phyloP scores from a whole-genome alignment of 139 green algal genomes.

The Chlorella sp. region DNA sequence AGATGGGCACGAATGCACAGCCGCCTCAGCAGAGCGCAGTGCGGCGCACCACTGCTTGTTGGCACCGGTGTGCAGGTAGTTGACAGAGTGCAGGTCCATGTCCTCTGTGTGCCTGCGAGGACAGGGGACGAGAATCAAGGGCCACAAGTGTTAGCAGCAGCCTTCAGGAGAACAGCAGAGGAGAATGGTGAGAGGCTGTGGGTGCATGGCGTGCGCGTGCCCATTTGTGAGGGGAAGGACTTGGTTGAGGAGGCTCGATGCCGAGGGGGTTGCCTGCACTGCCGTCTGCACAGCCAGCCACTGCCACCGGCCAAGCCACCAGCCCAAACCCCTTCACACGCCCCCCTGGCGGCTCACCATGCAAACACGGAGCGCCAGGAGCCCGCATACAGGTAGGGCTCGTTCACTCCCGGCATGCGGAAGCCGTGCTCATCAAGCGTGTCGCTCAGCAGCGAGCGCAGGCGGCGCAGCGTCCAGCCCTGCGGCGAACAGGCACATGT shows the following conservation, averaged over 20 bases:
- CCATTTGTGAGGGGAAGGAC: too few species aligned
- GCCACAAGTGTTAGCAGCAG: too few species aligned
- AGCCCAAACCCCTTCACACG: too few species aligned
- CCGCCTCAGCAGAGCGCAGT: not conserved
- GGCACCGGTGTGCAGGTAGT: conserved; percentile 96
- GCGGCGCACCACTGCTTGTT: conserved; percentile 81
- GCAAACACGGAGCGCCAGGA: conserved; percentile 85
- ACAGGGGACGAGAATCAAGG: too few species aligned
- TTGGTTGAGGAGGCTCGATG: too few species aligned
- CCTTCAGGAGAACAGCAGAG: too few species aligned
- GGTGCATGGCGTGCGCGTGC: too few species aligned
- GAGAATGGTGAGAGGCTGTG: too few species aligned
- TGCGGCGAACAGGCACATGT: too few species aligned
- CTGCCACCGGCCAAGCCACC: too few species aligned
- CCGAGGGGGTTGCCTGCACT: too few species aligned
- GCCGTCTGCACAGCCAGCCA: too few species aligned
- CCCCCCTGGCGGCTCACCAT: conserved; percentile 53
- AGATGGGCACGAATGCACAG: not conserved
- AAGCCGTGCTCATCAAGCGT: conserved; percentile 63
- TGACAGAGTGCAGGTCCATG: conserved; percentile 92
- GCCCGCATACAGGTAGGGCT: conserved; percentile 90
- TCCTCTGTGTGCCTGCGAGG: conserved; percentile 85
- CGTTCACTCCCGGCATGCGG: conserved; percentile 82
- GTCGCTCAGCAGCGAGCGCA: conserved; percentile 75
- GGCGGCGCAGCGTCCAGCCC: conserved; percentile 75